A percentile compares a stretch with the other conserved stretches of the same genome.
These are phyloP conservation scores for Dissophora ornata DNA, from an alignment of 192 early-diverging fungal genomes.

Conservation along the genomic window DNA sequence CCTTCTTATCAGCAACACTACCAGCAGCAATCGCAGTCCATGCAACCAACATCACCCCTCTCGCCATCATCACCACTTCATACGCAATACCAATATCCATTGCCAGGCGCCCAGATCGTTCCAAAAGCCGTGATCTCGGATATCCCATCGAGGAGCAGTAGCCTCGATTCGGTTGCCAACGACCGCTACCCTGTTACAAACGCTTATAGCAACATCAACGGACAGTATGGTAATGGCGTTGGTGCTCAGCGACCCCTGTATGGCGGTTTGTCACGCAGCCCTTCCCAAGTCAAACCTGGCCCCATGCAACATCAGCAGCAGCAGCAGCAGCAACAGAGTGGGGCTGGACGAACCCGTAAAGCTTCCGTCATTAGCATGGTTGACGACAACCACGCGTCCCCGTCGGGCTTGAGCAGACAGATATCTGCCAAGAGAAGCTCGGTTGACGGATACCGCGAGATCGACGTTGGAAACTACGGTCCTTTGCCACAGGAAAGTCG, in stretches of 20 bases:
- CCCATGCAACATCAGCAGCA: neutral
- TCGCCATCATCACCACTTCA: neutral
- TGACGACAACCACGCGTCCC: neutral
- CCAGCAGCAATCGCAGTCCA: neutral
- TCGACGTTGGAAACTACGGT: neutral
- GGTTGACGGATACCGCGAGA: neutral
- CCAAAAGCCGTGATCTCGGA: conserved; percentile 7
- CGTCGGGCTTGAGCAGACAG: neutral
- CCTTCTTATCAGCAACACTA: neutral
- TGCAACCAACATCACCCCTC: neutral
- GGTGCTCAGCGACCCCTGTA: neutral
- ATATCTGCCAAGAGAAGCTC: conserved; percentile 2
- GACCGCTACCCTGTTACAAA: neutral
- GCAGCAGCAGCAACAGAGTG: neutral
- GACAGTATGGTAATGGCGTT: neutral
- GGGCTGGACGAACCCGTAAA: conserved; percentile 1
- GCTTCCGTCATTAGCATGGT: neutral
- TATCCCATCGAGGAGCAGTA: conserved; percentile 11
- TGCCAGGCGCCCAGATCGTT: conserved; percentile 6
- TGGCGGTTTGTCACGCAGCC: neutral
- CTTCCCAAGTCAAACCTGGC: neutral
- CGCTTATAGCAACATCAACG: neutral
- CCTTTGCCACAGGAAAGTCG: conserved; percentile 1
- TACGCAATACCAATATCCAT: neutral
- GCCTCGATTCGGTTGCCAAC: conserved; percentile 6